phyloP scores from a whole-genome alignment of 441 rosid genomes.

The Cnidoscolus chayamansa region DNA sequence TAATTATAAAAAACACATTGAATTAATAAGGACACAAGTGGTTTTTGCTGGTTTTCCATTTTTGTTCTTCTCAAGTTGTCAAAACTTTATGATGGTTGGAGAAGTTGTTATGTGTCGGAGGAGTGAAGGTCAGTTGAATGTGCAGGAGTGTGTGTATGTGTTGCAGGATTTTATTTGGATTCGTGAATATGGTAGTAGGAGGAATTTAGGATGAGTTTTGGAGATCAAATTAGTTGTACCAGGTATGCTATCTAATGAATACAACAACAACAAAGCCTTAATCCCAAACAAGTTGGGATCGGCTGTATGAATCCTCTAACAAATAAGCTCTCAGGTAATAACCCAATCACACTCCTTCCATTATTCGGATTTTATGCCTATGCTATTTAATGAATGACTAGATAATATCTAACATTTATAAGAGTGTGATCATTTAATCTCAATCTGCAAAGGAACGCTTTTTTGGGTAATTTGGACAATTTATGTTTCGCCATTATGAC shows the following conservation, averaged over 20 bases:
- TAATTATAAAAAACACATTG: background rate
- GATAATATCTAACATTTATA: too few species aligned
- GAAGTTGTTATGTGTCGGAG: background rate
- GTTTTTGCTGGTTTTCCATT: background rate
- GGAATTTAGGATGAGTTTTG: constrained; percentile 1
- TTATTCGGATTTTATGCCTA: too few species aligned
- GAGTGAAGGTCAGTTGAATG: background rate
- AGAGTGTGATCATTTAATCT: too few species aligned
- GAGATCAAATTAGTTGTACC: background rate
- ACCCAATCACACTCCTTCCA: too few species aligned
- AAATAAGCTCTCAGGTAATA: too few species aligned
- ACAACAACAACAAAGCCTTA: too few species aligned
- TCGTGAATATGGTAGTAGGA: background rate
- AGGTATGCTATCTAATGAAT: background rate
- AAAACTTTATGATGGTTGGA: background rate
- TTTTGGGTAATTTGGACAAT: too few species aligned
- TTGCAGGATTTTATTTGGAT: background rate
- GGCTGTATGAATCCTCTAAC: too few species aligned
- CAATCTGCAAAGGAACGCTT: too few species aligned
- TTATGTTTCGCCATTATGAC: too few species aligned
- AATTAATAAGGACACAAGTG: background rate
- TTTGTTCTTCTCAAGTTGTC: background rate
- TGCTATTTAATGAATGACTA: too few species aligned
- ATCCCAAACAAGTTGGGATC: too few species aligned
- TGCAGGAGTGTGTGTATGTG: background rate